Base-by-base conservation (phyloP, 768 basidiomycete genomes). In the Chalciporus pseudorubinellus region DNA sequence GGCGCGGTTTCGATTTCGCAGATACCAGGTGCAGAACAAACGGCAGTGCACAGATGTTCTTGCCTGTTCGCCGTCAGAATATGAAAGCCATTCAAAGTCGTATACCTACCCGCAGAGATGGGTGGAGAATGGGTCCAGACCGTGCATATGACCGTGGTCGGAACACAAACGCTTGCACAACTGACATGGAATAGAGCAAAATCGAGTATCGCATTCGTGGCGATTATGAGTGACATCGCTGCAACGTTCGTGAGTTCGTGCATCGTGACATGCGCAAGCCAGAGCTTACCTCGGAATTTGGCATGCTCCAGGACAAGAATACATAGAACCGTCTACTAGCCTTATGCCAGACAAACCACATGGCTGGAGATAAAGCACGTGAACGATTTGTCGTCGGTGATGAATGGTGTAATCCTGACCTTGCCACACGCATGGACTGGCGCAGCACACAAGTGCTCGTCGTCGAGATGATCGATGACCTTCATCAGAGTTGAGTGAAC, bases 1-100 rank as follows among this genome's bases (percentile, higher is more conserved):
- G 84, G 84, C 0, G 75, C 70, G 0, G 77, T 81, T 46, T 83
- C 76, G 13, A 85, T 83, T 41, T 82, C 72, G 49, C 83, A 85
- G 18, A 77, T 78, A 3, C 84, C 83, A 1, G 60, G 57, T 0
- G 74, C 68, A 16, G 66, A 55, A 51, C 83, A 85, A 3, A 68
- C 34, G 0, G 70, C 61, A 13, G 58, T 44, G 53, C 83, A 84
- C 16, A 70, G 48, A 58, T 84, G 83, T 18, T 72, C 68, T 69
- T 84, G 76, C 2, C 83, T 84, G 41, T 38, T 45, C 20, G 10
- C 5, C 8, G 1, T 60, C 7, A 56, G 44, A 12, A 24, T 6
- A 11, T 28, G 14, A 14, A 6, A 11, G 18, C 26, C 22, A 6
- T 12, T 4, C 47, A 18, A 12, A 20, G 18, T 21, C 26, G 2